Evolutionary conservation across 2,329 filamentous ascomycete genomes (phyloP).

Genomic region (Phoma herbarum): DNA sequence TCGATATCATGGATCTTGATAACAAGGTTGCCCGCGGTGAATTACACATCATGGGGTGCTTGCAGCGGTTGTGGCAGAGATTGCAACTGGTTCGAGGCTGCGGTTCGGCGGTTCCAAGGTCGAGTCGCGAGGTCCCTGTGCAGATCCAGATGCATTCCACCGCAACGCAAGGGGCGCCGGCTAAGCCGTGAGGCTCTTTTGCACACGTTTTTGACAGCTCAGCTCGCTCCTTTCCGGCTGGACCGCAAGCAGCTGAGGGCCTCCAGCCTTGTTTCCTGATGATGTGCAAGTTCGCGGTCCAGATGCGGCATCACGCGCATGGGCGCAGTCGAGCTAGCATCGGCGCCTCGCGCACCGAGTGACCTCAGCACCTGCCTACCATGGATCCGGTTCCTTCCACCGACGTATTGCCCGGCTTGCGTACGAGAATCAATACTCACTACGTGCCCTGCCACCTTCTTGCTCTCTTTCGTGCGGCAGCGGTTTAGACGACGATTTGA

Average conservation of each 20-base stretch:
- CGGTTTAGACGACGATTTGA: constrained; percentile 7
- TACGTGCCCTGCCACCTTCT: constrained; percentile 11
- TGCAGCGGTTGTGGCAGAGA: neutral
- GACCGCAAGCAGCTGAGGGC: constrained; percentile 13
- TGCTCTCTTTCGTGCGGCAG: constrained; percentile 9
- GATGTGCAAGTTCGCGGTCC: constrained; percentile 3
- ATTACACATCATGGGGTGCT: neutral
- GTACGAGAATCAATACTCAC: constrained; percentile 20
- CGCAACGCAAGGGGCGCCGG: constrained; percentile 17
- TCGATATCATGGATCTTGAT: neutral
- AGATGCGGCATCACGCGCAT: constrained; percentile 14
- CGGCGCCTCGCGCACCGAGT: constrained; percentile 6
- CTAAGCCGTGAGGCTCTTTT: constrained; percentile 17
- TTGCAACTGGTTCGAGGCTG: constrained; percentile 4
- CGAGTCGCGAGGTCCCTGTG: constrained; percentile 13
- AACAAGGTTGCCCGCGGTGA: neutral
- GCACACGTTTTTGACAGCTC: constrained; percentile 20
- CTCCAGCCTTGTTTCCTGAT: constrained; percentile 1
- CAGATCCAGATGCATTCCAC: constrained; percentile 20
- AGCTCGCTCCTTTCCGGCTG: constrained; percentile 7
- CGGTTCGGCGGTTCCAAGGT: constrained; percentile 3
- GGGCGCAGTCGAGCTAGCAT: constrained; percentile 11
- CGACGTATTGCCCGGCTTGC: constrained; percentile 13
- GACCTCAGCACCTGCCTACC: constrained; percentile 11
- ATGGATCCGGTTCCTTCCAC: constrained; percentile 19